Evolutionary conservation across 2,329 filamentous ascomycete genomes (phyloP).

Genomic region (Diaporthe helianthi): DNA sequence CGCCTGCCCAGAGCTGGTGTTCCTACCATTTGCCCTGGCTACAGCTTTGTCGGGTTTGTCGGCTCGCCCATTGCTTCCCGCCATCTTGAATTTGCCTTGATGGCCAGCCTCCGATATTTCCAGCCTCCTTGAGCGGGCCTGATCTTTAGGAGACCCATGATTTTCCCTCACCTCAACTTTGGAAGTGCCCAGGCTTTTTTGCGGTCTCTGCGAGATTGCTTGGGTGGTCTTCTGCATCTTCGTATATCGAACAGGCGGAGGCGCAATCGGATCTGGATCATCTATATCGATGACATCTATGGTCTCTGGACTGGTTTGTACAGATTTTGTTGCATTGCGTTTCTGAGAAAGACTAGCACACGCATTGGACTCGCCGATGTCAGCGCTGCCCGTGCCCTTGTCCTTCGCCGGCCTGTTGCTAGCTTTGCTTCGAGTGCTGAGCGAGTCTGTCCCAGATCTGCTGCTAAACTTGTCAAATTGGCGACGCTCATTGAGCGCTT

Average conservation of each 20-base stretch:
- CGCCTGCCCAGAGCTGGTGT: not conserved
- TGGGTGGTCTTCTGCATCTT: not conserved
- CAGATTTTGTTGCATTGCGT: not conserved
- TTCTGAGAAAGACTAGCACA: not conserved
- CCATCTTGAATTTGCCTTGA: conserved; percentile 1
- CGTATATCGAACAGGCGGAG: not conserved
- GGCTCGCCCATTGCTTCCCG: conserved; percentile 7
- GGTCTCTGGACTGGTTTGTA: not conserved
- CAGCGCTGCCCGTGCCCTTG: not conserved
- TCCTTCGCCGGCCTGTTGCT: not conserved
- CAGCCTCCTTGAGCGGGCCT: not conserved
- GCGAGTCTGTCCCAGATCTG: not conserved
- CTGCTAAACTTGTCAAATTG: not conserved
- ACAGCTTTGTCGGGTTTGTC: not conserved
- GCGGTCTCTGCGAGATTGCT: not conserved
- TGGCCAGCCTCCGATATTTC: conserved; percentile 6
- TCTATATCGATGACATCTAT: conserved; percentile 32
- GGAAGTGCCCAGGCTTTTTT: not conserved
- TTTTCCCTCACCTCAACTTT: not conserved
- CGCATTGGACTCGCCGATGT: not conserved
- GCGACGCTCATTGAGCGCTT: not conserved
- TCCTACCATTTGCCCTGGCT: not conserved
- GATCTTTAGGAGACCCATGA: not conserved
- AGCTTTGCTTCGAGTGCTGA: not conserved
- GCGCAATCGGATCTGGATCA: not conserved